phyloP scores from a whole-genome alignment of 164 flowering plant genomes.

The Tetracentron sinense region DNA sequence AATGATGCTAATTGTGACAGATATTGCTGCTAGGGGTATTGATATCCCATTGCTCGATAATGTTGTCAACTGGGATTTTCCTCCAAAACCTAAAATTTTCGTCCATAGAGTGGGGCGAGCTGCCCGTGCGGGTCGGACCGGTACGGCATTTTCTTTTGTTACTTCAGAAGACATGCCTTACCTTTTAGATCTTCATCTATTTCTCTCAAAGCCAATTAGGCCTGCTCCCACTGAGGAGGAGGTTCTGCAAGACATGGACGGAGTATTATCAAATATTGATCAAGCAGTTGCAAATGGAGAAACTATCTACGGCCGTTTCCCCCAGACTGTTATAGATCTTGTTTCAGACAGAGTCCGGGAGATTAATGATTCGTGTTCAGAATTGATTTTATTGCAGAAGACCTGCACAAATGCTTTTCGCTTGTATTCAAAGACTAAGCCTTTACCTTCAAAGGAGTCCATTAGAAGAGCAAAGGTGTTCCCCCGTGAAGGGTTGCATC shows the following conservation, averaged over 20 bases:
- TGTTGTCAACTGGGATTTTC: conserved; percentile 96
- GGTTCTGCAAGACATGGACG: conserved; percentile 61
- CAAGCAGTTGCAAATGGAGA: conserved; percentile 70
- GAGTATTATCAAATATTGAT: conserved; percentile 55
- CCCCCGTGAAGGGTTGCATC: conserved; percentile 85
- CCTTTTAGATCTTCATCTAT: conserved; percentile 92
- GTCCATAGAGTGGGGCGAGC: conserved; percentile 96
- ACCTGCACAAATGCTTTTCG: conserved; percentile 74
- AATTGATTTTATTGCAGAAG: conserved; percentile 50
- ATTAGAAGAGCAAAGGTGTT: conserved; percentile 68
- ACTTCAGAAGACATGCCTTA: conserved; percentile 86
- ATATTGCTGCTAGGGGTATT: conserved; percentile 96
- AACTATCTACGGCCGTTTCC: conserved; percentile 91
- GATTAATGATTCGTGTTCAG: conserved; percentile 68
- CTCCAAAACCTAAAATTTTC: conserved; percentile 92
- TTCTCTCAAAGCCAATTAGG: conserved; percentile 81
- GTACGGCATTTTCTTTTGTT: conserved; percentile 82
- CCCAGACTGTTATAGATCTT: conserved; percentile 78
- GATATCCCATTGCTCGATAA: conserved; percentile 97
- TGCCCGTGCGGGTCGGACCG: conserved; percentile 94
- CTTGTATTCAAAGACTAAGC: conserved; percentile 79
- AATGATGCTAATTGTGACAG: conserved; percentile 87
- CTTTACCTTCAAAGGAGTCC: conserved; percentile 76
- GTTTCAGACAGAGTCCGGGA: conserved; percentile 76
- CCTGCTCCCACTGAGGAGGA: conserved; percentile 93